These are phyloP conservation scores for Mycena filopes DNA, from an alignment of 768 basidiomycete species.

Conservation along the genomic window DNA sequence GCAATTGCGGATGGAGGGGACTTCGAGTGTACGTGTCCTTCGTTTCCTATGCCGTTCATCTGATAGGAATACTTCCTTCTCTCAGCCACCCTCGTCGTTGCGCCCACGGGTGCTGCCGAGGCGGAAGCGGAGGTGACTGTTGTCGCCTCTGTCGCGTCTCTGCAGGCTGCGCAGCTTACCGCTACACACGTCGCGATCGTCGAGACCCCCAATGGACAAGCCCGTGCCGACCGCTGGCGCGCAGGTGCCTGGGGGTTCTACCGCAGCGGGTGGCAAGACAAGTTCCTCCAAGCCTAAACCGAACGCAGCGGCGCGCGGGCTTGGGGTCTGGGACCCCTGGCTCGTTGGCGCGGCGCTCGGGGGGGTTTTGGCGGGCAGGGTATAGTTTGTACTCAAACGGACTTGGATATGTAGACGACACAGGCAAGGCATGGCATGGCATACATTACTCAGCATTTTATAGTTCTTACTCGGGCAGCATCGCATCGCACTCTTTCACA, in stretches of 20 bases:
- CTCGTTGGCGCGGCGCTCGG: constrained; percentile 14
- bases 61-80: constrained; percentile 10
- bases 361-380: neutral
- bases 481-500: constrained; percentile 9
- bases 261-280: neutral
- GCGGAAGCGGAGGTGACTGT: constrained; percentile 35
- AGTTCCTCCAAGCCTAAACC: neutral
- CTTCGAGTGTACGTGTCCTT: constrained; percentile 52
- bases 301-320: constrained; percentile 1
- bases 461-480: neutral
- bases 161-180: constrained; percentile 19
- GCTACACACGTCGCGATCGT: neutral
- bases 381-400: neutral
- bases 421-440: too few relatives aligned
- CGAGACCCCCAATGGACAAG: neutral
- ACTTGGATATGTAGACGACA: too few relatives aligned
- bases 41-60: too few relatives aligned
- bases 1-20: constrained; percentile 50
- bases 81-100: constrained; percentile 46
- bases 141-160: constrained; percentile 13
- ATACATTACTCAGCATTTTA: constrained; percentile 1
- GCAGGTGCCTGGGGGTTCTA: neutral
- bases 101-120: constrained; percentile 48
- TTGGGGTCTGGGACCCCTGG: constrained; percentile 22
- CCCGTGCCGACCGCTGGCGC: neutral